phyloP scores from a whole-genome alignment of 1,284 basidiomycete genomes.

The Paramarasmius palmivorus region DNA sequence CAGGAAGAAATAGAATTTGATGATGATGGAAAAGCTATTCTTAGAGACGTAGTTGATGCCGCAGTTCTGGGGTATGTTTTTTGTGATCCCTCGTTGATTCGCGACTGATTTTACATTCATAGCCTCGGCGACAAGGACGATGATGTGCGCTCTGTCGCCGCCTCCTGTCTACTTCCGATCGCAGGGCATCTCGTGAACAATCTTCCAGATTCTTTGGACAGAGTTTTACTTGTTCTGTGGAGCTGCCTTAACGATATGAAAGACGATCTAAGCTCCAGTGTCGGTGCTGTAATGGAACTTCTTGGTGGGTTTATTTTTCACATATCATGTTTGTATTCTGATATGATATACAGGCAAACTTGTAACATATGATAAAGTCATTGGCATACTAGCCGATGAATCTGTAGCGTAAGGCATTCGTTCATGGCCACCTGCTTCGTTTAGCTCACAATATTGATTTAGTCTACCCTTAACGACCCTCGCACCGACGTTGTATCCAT shows the following conservation, averaged over 20 bases:
- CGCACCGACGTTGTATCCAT: constrained; percentile 90
- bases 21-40: constrained; percentile 48
- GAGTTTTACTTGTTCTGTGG: constrained; percentile 88
- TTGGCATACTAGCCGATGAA: constrained; percentile 71
- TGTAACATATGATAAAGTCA: constrained; percentile 81
- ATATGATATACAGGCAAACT: constrained; percentile 60
- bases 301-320: constrained; percentile 52
- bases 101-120: constrained; percentile 7
- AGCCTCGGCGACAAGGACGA: constrained; percentile 93
- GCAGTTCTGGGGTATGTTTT: constrained; percentile 80
- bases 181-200: constrained; percentile 78
- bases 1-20: constrained; percentile 35
- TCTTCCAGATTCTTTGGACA: constrained; percentile 72
- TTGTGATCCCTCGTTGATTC: background rate
- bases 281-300: constrained; percentile 97
- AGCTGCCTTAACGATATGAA: constrained; percentile 90
- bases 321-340: constrained; percentile 10
- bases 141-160: constrained; percentile 95
- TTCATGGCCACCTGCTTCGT: background rate
- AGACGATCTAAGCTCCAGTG: constrained; percentile 96
- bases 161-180: constrained; percentile 88
- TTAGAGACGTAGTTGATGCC: constrained; percentile 83
- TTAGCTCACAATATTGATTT: constrained; percentile 12
- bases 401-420: constrained; percentile 58
- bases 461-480: constrained; percentile 80